Evolutionary conservation across 257 asterid genomes (phyloP).

Genomic region (Lantana camara): DNA sequence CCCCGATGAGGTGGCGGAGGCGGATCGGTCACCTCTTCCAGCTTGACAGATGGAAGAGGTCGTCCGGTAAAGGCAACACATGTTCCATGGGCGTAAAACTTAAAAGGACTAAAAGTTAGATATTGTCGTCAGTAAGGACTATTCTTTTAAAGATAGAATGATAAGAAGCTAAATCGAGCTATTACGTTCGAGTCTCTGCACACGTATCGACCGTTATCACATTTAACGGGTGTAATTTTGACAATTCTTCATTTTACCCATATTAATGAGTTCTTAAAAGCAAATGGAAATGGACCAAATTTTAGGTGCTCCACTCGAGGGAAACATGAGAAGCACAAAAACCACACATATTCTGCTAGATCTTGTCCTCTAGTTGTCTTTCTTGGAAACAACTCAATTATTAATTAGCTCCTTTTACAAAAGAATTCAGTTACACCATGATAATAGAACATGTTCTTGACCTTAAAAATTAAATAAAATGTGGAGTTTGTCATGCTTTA

Average conservation of each 20-base stretch:
- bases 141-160: conserved; percentile 49
- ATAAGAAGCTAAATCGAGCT: too few species aligned
- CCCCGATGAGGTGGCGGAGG: conserved; percentile 68
- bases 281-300: not conserved
- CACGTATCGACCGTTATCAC: too few species aligned
- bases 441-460: conserved; percentile 25
- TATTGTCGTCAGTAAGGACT: conserved; percentile 45
- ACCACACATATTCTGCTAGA: conserved; percentile 31
- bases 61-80: conserved; percentile 49
- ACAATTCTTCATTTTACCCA: too few species aligned
- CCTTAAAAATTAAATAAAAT: not conserved
- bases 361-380: conserved; percentile 45
- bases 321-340: conserved; percentile 32
- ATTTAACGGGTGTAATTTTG: too few species aligned
- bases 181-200: too few species aligned
- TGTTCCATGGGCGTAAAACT: conserved; percentile 64
- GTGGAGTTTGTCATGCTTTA: not conserved
- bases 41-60: conserved; percentile 64
- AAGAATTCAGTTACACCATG: conserved; percentile 15
- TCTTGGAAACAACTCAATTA: conserved; percentile 24
- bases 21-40: conserved; percentile 76
- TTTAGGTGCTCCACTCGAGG: conserved; percentile 29
- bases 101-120: conserved; percentile 52
- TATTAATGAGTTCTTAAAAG: not conserved
- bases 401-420: conserved; percentile 8